These are phyloP conservation scores for Kwoniella sp. DNA, from an alignment of 768 basidiomycete species.

Conservation along the genomic window DNA sequence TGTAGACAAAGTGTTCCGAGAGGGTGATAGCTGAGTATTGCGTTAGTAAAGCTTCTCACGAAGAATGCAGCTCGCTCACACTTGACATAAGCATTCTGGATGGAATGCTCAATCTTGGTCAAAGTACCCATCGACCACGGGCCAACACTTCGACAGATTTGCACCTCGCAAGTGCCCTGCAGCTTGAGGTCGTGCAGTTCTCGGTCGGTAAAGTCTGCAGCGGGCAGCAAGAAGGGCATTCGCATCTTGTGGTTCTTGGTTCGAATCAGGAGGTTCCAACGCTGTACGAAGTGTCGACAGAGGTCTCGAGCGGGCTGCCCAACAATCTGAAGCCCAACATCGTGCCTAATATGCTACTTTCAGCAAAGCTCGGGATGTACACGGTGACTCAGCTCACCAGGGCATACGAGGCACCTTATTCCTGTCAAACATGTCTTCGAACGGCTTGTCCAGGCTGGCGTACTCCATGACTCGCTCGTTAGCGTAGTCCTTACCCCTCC, in stretches of 20 bases:
- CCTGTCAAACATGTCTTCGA: slow-evolving; percentile 94
- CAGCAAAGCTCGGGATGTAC: neutral
- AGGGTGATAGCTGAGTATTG: slow-evolving; percentile 68
- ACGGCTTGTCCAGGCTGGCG: slow-evolving; percentile 76
- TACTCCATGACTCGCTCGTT: slow-evolving; percentile 86
- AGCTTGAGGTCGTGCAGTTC: slow-evolving; percentile 75
- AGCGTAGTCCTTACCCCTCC: slow-evolving; percentile 95
- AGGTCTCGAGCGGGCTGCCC: slow-evolving; percentile 94
- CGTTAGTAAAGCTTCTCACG: neutral
- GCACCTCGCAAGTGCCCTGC: slow-evolving; percentile 93
- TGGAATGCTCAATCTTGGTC: slow-evolving; percentile 78
- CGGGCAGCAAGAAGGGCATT: slow-evolving; percentile 91
- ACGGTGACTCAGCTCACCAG: slow-evolving; percentile 60
- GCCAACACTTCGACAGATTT: slow-evolving; percentile 90
- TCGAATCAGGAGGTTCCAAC: slow-evolving; percentile 44
- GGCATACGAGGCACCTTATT: slow-evolving; percentile 88
- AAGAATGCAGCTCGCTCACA: slow-evolving; percentile 54
- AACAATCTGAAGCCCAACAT: slow-evolving; percentile 90
- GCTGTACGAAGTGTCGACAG: slow-evolving; percentile 87
- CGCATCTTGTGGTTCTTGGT: slow-evolving; percentile 76
- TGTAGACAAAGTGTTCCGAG: slow-evolving; percentile 96
- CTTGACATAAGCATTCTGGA: slow-evolving; percentile 90
- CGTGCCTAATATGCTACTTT: slow-evolving; percentile 66
- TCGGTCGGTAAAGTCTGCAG: slow-evolving; percentile 79
- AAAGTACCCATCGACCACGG: slow-evolving; percentile 95